Percentiles rank a stretch among this genome's conserved stretches.
Conservation (phyloP, 2,329 filamentous ascomycete species). For the Mycosphaerella sp. region DNA sequence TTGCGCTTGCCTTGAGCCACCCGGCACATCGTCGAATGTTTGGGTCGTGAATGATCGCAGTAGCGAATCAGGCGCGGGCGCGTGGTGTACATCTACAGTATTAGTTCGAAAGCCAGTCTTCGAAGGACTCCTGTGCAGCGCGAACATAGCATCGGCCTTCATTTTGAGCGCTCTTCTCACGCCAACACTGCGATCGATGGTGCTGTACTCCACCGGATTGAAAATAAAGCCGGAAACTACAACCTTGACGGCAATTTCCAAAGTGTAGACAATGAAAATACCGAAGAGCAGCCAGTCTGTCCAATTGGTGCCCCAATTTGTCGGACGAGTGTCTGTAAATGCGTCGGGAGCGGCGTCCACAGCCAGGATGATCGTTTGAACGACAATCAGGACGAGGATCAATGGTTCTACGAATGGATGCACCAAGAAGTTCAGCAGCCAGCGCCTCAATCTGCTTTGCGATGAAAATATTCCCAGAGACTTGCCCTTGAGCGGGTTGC, state of each 20-base stretch:
- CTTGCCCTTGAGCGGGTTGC: constrained; percentile 79
- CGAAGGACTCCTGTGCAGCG: constrained; percentile 69
- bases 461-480: constrained; percentile 79
- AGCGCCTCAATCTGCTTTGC: constrained; percentile 65
- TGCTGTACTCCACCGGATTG: constrained; percentile 88
- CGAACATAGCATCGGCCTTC: constrained; percentile 72
- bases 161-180: constrained; percentile 66
- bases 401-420: constrained; percentile 80
- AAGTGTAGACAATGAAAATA: constrained; percentile 82
- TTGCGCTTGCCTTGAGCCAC: constrained; percentile 69
- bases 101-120: constrained; percentile 41
- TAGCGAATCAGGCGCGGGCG: constrained; percentile 28
- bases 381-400: constrained; percentile 77
- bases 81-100: constrained; percentile 25
- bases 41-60: constrained; percentile 37
- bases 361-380: constrained; percentile 82
- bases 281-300: constrained; percentile 76
- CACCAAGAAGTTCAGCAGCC: constrained; percentile 76
- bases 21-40: constrained; percentile 41
- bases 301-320: constrained; percentile 58
- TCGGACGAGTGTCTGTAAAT: constrained; percentile 54
- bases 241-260: constrained; percentile 75
- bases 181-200: constrained; percentile 71
- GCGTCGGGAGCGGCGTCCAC: constrained; percentile 67
- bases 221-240: constrained; percentile 91